Evolutionary conservation across 495 filamentous ascomycete species (phyloP).

Genomic region (Rostrohypoxylon terebratum): DNA sequence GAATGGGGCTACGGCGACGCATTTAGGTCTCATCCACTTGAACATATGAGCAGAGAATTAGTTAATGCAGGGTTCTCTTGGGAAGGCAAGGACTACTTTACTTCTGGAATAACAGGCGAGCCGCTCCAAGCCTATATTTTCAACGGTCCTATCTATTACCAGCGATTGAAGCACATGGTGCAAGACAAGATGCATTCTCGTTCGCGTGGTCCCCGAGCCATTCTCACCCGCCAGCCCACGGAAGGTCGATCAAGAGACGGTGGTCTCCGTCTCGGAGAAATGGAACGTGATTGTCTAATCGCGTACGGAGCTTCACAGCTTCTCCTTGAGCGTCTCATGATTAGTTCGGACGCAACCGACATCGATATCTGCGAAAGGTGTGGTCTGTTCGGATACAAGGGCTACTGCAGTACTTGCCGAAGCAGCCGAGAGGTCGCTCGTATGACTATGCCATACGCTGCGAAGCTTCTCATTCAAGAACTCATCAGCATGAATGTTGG

Average conservation of each 20-base stretch:
- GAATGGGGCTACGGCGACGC: slow-evolving; percentile 88
- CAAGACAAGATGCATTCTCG: slow-evolving; percentile 99
- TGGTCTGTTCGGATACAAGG: slow-evolving; percentile 92
- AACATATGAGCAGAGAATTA: slow-evolving; percentile 87
- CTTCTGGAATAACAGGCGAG: slow-evolving; percentile 94
- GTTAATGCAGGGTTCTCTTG: slow-evolving; percentile 92
- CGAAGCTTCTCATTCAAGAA: slow-evolving; percentile 96
- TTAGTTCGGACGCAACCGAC: slow-evolving; percentile 87
- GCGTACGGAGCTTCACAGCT: slow-evolving; percentile 95
- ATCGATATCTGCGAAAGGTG: slow-evolving; percentile 94
- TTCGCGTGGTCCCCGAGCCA: slow-evolving; percentile 86
- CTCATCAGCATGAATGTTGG: slow-evolving; percentile 97
- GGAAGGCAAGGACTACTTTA: slow-evolving; percentile 96
- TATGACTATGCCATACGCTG: slow-evolving; percentile 99
- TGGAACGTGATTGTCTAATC: slow-evolving; percentile 98
- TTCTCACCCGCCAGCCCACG: slow-evolving; percentile 94
- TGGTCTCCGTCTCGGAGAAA: slow-evolving; percentile 94
- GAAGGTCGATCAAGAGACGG: slow-evolving; percentile 94
- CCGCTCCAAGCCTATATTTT: slow-evolving; percentile 95
- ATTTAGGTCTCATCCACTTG: slow-evolving; percentile 91
- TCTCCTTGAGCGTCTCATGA: slow-evolving; percentile 93
- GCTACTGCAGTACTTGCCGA: slow-evolving; percentile 92
- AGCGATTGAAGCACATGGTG: slow-evolving; percentile 99
- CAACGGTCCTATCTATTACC: slow-evolving; percentile 98
- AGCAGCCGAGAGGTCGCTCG: slow-evolving; percentile 80